Evolutionary conservation across 257 asterid species (phyloP).

Genomic region (Solanum paucissectum): DNA sequence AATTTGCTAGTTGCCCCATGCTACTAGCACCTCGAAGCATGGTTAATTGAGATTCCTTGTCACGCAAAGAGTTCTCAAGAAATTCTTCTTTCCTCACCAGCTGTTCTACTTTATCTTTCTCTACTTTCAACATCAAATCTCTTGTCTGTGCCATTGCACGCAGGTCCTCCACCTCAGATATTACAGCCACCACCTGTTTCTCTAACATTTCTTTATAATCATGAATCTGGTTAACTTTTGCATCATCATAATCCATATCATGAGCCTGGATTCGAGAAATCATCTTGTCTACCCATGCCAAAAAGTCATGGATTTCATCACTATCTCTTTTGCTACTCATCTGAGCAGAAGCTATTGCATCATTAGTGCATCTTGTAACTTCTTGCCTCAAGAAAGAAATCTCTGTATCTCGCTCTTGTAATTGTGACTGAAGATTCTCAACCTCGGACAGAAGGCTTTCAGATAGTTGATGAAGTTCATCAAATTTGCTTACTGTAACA

Average conservation of each 20-base stretch:
- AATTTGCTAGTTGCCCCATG: slow-evolving; percentile 36
- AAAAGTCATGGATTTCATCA: slow-evolving; percentile 60
- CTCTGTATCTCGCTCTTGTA: slow-evolving; percentile 85
- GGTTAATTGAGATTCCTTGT: slow-evolving; percentile 61
- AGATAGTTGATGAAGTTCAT: slow-evolving; percentile 78
- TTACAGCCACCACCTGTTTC: slow-evolving; percentile 48
- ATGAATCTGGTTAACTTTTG: slow-evolving; percentile 20
- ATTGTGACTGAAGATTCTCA: slow-evolving; percentile 90
- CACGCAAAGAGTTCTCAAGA: slow-evolving; percentile 56
- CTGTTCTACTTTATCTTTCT: slow-evolving; percentile 63
- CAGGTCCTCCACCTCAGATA: slow-evolving; percentile 79
- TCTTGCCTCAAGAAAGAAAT: slow-evolving; percentile 96
- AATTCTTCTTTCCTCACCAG: slow-evolving; percentile 44
- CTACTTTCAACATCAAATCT: slow-evolving; percentile 55
- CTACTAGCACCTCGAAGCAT: slow-evolving; percentile 53
- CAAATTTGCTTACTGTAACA: slow-evolving; percentile 85
- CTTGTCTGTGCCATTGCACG: slow-evolving; percentile 44
- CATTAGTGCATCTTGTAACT: slow-evolving; percentile 92
- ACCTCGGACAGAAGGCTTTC: slow-evolving; percentile 85
- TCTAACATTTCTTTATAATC: slow-evolving; percentile 49
- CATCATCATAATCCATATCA: slow-evolving; percentile 31
- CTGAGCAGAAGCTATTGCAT: slow-evolving; percentile 65
- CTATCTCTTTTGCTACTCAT: slow-evolving; percentile 44
- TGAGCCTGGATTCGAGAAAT: slow-evolving; percentile 37
- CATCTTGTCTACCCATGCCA: slow-evolving; percentile 58